A percentile compares a stretch with the other conserved stretches of the same genome.
These are phyloP conservation scores for Globisporangium lucens DNA, from an alignment of 352 stramenopile species.

Conservation along the genomic window DNA sequence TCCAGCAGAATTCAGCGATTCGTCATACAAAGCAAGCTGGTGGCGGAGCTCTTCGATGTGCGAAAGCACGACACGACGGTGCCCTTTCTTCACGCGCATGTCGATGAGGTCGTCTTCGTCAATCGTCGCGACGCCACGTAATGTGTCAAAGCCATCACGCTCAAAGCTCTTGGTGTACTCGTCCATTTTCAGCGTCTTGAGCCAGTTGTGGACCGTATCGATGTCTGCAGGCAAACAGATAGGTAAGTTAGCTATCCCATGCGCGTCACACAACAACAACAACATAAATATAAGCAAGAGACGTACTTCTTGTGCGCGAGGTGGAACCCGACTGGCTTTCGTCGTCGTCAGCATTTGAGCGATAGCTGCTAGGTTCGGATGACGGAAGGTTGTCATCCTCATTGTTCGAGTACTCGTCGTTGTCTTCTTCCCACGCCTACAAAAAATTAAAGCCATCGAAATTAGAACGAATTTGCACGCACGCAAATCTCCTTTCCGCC, in stretches of 20 bases:
- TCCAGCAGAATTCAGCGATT: conserved; percentile 46
- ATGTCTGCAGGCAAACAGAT: conserved; percentile 44
- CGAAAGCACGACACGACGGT: conserved; percentile 78
- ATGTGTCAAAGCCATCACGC: conserved; percentile 84
- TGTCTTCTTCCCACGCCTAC: conserved; percentile 82
- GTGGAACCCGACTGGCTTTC: conserved; percentile 27
- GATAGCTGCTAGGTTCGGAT: conserved; percentile 17
- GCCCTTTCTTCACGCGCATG: conserved; percentile 88
- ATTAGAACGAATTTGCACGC: not conserved
- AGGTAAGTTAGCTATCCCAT: not conserved
- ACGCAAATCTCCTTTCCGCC: not conserved
- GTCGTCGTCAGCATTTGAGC: conserved; percentile 38
- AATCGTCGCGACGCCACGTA: conserved; percentile 81
- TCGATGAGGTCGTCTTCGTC: conserved; percentile 86
- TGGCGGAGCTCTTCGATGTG: conserved; percentile 83
- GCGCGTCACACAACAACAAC: not conserved
- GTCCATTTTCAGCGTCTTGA: conserved; percentile 86
- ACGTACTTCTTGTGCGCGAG: conserved; percentile 50
- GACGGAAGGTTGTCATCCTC: conserved; percentile 38
- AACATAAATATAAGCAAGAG: not conserved
- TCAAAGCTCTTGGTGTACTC: conserved; percentile 88
- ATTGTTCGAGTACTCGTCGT: conserved; percentile 83
- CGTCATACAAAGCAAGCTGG: conserved; percentile 62
- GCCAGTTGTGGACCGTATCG: conserved; percentile 77
- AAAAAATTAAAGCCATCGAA: not conserved